Percentiles rank a stretch among this genome's conserved stretches.
phyloP scores from a whole-genome alignment of 179 eudicot genomes.

The Gypsophila paniculata region DNA sequence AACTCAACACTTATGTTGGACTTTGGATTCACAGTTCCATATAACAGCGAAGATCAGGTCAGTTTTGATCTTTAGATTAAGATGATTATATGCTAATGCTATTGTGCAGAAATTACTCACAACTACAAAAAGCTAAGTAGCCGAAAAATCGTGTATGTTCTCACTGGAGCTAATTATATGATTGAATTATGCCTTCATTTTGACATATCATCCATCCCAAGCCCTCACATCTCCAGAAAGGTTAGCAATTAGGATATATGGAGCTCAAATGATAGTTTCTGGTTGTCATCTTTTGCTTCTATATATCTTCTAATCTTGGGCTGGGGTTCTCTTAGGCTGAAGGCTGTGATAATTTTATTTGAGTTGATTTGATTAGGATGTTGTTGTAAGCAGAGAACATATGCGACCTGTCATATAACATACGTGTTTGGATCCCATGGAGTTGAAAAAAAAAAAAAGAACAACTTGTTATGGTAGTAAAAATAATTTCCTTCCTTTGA shows the following conservation, averaged over 20 bases:
- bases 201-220: background rate
- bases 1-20: conserved; percentile 65
- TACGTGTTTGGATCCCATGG: no score
- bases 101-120: no score
- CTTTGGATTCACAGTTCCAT: conserved; percentile 67
- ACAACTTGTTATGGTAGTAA: no score
- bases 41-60: conserved; percentile 73
- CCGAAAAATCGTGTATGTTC: background rate
- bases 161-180: background rate
- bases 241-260: background rate
- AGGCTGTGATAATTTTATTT: no score
- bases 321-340: background rate
- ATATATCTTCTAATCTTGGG: background rate
- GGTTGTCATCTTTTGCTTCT: background rate
- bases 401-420: no score
- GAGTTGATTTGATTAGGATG: no score
- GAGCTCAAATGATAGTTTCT: background rate
- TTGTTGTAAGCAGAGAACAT: no score
- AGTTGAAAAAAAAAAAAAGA: no score
- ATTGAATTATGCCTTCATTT: background rate
- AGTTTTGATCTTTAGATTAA: conserved; percentile 25
- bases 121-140: no score
- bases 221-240: background rate
- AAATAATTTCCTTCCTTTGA: no score
- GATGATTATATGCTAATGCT: background rate